Base-by-base conservation (phyloP, 2,329 filamentous ascomycete species). In the Ascochyta viciae-villosae region DNA sequence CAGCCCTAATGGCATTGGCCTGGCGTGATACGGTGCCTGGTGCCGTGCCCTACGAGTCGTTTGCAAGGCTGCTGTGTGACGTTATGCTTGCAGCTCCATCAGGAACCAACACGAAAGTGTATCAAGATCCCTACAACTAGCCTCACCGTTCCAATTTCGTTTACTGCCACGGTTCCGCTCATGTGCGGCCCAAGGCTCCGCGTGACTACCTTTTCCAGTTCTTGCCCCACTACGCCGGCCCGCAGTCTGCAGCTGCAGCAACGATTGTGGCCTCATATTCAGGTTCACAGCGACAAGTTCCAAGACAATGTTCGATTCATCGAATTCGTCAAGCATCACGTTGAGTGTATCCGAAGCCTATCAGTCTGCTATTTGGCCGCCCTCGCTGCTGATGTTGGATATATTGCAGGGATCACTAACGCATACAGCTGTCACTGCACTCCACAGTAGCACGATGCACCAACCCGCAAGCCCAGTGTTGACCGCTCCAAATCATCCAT, bases 11-110 rank as follows among this genome's bases (percentile, higher is more conserved):
- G 33, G 48, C 47, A 51, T 56, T 56, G 53, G 53, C 31, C 53
- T 56, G 53, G 53, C 33, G 47, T 43, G 37, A 51, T 10, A 40
- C 42, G 26, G 48, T 46, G 31, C 47, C 42, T 56, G 53, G 47
- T 46, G 31, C 41, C 19, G 42, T 43, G 53, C 38, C 31, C 15
- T 48, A 22, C 7, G 24, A 45, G n/a, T 40, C 48, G 43, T 57
- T 57, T 39, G 54, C 49, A 52, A 53, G 54, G 54, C 54, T 57
- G 54, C 34, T 44, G 54, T 31, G 43, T 53, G 49, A 57, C 54
- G 54, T 53, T 29, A 45, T 33, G 38, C 54, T 57, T 49, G 53
- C 54, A 34, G 8, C 24, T 44, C 9, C 27, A 49, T 42, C 49
- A 56, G 37, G 31, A 47, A 47, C 47, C 53, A 56, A 56, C 31